Evolutionary conservation across 2,329 filamentous ascomycete species (phyloP).

Genomic region (Ophiostoma novo-ulmi): DNA sequence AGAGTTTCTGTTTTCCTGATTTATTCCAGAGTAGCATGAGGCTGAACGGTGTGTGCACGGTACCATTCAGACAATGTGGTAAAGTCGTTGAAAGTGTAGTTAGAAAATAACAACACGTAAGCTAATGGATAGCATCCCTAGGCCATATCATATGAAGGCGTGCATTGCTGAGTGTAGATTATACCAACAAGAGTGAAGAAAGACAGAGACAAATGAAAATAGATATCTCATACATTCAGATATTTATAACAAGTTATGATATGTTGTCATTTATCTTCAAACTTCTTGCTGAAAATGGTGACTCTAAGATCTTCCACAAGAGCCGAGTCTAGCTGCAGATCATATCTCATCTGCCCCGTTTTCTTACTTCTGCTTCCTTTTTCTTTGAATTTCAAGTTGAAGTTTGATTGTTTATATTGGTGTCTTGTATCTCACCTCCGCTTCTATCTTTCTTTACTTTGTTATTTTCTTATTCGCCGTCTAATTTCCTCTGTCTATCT

Average conservation of each 20-base stretch:
- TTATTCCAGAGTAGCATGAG: not conserved
- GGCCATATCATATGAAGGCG: not conserved
- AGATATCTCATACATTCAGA: too few relatives aligned
- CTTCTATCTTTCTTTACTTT: not conserved
- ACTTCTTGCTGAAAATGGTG: too few relatives aligned
- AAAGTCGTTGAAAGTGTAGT: not conserved
- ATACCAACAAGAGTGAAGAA: too few relatives aligned
- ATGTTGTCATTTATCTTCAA: too few relatives aligned
- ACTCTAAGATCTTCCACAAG: not conserved
- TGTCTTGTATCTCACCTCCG: not conserved
- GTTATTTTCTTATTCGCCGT: not conserved
- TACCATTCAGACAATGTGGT: not conserved
- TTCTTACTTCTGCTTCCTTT: not conserved
- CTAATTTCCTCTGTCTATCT: not conserved
- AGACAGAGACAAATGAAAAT: too few relatives aligned
- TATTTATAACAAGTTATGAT: too few relatives aligned
- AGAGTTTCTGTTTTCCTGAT: not conserved
- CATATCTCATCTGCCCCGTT: not conserved
- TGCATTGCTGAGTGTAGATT: not conserved
- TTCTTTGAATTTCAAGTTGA: not conserved
- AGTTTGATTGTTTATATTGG: not conserved
- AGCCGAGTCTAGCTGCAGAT: not conserved
- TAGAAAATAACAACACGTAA: not conserved
- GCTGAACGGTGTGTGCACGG: not conserved
- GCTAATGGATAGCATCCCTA: not conserved